Conservation (phyloP, 2,329 filamentous ascomycete genomes). For the Calonectria ilicicola region DNA sequence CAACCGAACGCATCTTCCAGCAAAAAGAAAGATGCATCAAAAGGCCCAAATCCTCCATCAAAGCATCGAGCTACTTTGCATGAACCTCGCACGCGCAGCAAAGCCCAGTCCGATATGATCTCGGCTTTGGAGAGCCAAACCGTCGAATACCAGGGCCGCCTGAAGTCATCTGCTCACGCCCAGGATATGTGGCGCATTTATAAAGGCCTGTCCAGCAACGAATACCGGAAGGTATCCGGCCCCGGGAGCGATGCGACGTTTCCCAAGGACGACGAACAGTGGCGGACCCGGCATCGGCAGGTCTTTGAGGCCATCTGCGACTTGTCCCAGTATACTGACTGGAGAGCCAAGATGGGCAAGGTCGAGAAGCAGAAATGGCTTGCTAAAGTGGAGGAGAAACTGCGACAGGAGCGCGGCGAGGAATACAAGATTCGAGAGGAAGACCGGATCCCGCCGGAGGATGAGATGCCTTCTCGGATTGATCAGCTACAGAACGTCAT, state of each 20-base stretch:
- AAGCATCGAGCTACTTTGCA: background rate
- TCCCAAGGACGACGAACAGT: background rate
- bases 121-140: background rate
- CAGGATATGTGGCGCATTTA: background rate
- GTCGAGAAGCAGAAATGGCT: conserved; percentile 23
- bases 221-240: background rate
- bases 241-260: conserved; percentile 26
- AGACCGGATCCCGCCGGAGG: conserved; percentile 21
- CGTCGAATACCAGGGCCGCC: background rate
- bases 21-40: background rate
- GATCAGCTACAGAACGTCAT: conserved; percentile 39
- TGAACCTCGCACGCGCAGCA: background rate
- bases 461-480: conserved; percentile 23
- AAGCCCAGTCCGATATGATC: background rate
- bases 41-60: background rate
- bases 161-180: background rate
- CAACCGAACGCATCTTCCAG: too few relatives aligned
- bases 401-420: background rate
- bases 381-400: background rate
- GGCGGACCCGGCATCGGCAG: conserved; percentile 15
- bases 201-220: conserved; percentile 8
- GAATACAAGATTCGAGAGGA: conserved; percentile 21
- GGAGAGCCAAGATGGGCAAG: conserved; percentile 36
- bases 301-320: conserved; percentile 38
- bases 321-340: conserved; percentile 28